Evolutionary conservation across 305 asterid genomes (phyloP).

Genomic region (Ilex paraguariensis): DNA sequence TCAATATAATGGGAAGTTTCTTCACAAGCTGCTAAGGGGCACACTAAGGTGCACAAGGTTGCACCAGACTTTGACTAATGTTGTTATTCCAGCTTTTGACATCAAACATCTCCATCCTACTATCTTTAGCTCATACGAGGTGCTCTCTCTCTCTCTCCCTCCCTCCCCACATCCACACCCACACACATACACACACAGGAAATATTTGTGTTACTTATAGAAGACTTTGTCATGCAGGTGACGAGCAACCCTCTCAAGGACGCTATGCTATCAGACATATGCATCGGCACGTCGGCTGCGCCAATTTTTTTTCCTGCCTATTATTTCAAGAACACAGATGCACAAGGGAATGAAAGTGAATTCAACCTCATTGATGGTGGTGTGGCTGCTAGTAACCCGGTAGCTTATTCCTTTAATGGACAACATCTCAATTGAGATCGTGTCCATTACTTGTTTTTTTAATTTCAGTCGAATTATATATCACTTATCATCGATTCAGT

Average conservation of each 20-base stretch:
- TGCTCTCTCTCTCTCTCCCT: constrained; percentile 4
- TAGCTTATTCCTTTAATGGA: constrained; percentile 5
- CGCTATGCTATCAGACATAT: constrained; percentile 45
- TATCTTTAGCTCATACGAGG: constrained; percentile 49
- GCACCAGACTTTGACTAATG: constrained; percentile 46
- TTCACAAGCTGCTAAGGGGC: constrained; percentile 25
- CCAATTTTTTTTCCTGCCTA: constrained; percentile 50
- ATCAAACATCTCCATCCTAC: constrained; percentile 55
- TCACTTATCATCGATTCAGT: too few species aligned
- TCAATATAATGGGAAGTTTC: constrained; percentile 49
- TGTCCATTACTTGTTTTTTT: too few species aligned
- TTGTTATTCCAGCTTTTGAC: constrained; percentile 53
- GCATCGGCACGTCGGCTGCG: constrained; percentile 56
- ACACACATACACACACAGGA: too few species aligned
- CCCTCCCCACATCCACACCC: too few species aligned
- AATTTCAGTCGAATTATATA: too few species aligned
- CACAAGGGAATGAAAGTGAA: constrained; percentile 19
- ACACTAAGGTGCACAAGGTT: constrained; percentile 31
- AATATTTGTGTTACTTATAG: too few species aligned
- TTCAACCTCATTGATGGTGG: constrained; percentile 64
- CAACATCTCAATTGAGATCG: too few species aligned
- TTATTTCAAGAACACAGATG: constrained; percentile 34
- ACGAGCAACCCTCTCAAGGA: constrained; percentile 26
- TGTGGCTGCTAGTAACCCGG: constrained; percentile 56
- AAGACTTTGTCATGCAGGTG: constrained; percentile 19